phyloP scores from a whole-genome alignment of 78 protist species.

The Salpingoeca rosetta region DNA sequence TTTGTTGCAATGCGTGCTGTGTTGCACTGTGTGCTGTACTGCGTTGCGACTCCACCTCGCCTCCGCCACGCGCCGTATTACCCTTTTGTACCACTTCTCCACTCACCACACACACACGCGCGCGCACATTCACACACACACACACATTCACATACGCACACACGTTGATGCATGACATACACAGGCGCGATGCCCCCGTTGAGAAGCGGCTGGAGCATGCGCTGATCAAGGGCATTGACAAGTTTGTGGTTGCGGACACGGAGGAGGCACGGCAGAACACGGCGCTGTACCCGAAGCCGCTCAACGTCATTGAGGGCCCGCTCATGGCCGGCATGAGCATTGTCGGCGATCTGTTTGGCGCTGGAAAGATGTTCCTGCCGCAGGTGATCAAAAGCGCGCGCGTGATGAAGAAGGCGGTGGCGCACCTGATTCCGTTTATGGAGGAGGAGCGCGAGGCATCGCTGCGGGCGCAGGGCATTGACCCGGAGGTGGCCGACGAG shows the following conservation, averaged over 20 bases:
- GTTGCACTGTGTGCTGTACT: too few relatives aligned
- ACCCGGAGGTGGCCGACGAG: not conserved
- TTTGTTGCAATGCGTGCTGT: too few relatives aligned
- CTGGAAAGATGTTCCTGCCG: constrained; percentile 98
- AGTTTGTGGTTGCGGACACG: constrained; percentile 73
- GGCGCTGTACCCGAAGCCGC: constrained; percentile 12
- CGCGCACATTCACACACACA: too few relatives aligned
- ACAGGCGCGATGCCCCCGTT: constrained; percentile 77
- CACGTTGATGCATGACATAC: too few relatives aligned
- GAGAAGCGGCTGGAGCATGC: constrained; percentile 72
- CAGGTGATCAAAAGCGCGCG: constrained; percentile 92
- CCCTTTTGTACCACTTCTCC: too few relatives aligned
- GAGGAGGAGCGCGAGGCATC: constrained; percentile 64
- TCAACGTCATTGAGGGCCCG: constrained; percentile 88
- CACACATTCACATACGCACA: too few relatives aligned
- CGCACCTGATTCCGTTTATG: constrained; percentile 90
- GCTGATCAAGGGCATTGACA: constrained; percentile 87
- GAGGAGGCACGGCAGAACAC: constrained; percentile 78
- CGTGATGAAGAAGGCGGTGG: constrained; percentile 97
- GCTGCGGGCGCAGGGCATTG: not conserved
- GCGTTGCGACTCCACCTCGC: too few relatives aligned
- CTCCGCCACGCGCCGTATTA: too few relatives aligned
- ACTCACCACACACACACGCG: too few relatives aligned
- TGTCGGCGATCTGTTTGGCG: constrained; percentile 96
- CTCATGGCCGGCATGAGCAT: constrained; percentile 92